Evolutionary conservation across 495 filamentous ascomycete species (phyloP).

Genomic region (Talaromyces adpressus): DNA sequence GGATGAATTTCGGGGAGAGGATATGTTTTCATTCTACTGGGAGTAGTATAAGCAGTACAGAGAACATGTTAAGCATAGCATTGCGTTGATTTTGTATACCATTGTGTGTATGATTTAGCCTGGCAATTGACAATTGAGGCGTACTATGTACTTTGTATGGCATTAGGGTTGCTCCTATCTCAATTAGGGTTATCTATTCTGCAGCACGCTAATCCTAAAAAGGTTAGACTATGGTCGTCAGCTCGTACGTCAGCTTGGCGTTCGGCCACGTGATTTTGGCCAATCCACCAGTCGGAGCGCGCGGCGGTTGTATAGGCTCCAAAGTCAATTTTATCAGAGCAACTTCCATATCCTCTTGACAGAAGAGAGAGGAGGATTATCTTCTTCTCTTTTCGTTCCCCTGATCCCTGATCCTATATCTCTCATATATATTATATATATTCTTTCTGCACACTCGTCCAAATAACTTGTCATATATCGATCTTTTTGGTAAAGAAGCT

Average conservation of each 20-base stretch:
- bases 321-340: too few species aligned
- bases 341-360: background rate
- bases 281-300: background rate
- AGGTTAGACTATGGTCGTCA: background rate
- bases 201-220: background rate
- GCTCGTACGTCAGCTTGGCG: background rate
- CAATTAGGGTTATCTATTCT: background rate
- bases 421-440: background rate
- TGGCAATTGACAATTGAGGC: too few species aligned
- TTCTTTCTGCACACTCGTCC: background rate
- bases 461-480: background rate
- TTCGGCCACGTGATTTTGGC: background rate
- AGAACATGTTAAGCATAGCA: background rate
- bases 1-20: background rate
- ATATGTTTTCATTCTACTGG: slow-evolving; percentile 9
- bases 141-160: too few species aligned
- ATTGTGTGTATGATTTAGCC: background rate
- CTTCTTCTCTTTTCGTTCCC: background rate
- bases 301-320: background rate
- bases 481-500: background rate
- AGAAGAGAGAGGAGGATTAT: background rate
- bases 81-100: background rate
- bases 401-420: background rate
- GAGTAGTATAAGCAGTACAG: background rate
- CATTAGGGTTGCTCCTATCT: background rate